Evolutionary conservation across 2,329 filamentous ascomycete species (phyloP).

Genomic region (Clonostachys byssicola): DNA sequence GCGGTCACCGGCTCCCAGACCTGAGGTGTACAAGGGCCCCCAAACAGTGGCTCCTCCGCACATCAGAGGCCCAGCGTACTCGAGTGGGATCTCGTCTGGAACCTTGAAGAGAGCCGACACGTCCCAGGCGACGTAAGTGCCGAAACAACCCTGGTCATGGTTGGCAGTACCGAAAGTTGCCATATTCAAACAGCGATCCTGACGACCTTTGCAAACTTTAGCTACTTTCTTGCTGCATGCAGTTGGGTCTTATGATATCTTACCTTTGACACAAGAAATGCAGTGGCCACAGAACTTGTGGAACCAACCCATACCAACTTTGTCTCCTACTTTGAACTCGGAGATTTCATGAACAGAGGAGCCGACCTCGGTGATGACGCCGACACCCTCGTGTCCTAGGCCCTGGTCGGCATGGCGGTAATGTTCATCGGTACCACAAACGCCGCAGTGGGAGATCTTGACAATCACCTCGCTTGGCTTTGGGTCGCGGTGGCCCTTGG

Average conservation of each 20-base stretch:
- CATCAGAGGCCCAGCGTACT: conserved; percentile 51
- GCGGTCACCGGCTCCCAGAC: conserved; percentile 42
- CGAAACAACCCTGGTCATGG: conserved; percentile 35
- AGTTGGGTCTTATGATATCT: not conserved
- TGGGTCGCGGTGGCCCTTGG: conserved; percentile 2
- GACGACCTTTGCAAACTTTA: conserved; percentile 16
- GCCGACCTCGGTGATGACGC: conserved; percentile 19
- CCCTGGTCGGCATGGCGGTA: conserved; percentile 45
- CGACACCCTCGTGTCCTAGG: conserved; percentile 63
- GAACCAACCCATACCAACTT: conserved; percentile 49
- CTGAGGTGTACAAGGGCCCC: conserved; percentile 58
- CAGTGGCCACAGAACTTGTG: conserved; percentile 26
- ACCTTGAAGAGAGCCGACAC: conserved; percentile 38
- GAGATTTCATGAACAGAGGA: not conserved
- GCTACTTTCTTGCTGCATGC: not conserved
- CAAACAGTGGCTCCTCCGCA: conserved; percentile 63
- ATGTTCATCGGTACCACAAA: conserved; percentile 31
- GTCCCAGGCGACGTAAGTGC: conserved; percentile 34
- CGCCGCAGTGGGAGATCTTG: conserved; percentile 58
- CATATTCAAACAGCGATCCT: conserved; percentile 25
- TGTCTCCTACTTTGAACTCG: conserved; percentile 53
- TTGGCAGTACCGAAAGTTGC: conserved; percentile 25
- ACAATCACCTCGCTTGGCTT: conserved; percentile 51
- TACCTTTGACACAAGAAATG: conserved; percentile 20
- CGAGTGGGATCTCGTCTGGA: conserved; percentile 31